Evolutionary conservation across 805 yeast species (phyloP), one percentile per base, ranked within the genome.

Genomic region (Yarrowia alimentaria): DNA sequence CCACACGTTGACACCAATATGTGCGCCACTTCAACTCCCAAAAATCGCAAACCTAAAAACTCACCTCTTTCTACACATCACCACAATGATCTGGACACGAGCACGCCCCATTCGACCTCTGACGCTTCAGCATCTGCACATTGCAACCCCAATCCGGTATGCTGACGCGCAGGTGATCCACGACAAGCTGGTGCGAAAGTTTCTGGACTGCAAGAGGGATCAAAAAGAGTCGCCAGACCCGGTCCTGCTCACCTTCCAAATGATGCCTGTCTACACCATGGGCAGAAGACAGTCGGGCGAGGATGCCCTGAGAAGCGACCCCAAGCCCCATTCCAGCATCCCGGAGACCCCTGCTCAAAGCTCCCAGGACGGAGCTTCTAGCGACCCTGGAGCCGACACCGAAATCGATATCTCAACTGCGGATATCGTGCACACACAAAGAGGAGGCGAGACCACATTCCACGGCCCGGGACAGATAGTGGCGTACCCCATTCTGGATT

Each of bases 381-480:
- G 14, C 62, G 58, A 5, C 53, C 24, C 56, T n/a, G n/a, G n/a
- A n/a, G n/a, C n/a, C n/a, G n/a, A n/a, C n/a, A n/a, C n/a, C n/a
- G n/a, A n/a, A 40, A 20, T 40, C 19, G 68, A 58, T 24, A 45
- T 47, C 14, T 83, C 89, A 12, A 73, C 73, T 12, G 51, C 51
- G 25, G 32, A 33, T 22, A 85, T 79, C 61, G 75, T 81, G n/a
- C 91, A 86, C 59, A 77, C 93, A 0, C 80, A 80, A 50, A 72
- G 99, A 55, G 99, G 99, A 12, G 99, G 99, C 0, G 95, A 93
- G 63, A 79, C 93, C 1, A 93, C 99, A 0, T 93, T 86, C 72
- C 99, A 93, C 68, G 98, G 98, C 0, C 85, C 93, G 1, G 99
- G 99, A 0, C 99, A 93, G 66, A 63, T 88, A 29, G 96, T 90